Evolutionary conservation across 768 basidiomycete genomes (phyloP), one percentile per base, ranked within the genome.

Genomic region (Mrakia hoshinonis): DNA sequence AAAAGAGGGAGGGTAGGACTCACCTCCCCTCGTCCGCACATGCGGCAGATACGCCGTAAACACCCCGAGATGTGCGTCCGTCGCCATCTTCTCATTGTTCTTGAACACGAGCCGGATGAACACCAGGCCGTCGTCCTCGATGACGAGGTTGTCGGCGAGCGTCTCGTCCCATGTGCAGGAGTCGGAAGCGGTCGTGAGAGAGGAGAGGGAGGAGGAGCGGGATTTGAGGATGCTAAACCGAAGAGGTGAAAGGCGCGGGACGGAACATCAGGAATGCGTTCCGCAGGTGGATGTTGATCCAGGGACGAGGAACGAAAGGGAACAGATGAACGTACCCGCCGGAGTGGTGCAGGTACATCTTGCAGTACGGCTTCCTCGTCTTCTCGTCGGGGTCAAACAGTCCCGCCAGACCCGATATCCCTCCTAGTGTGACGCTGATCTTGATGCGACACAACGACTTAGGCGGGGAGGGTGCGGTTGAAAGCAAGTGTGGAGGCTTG

Each of bases 401-500:
- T 12, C 38, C 36, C 38, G 34, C 6, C 31, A 67, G 60, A 43
- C 60, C 34, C 15, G 60, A 62, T 11, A 62, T 43, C 22, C 39
- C 60, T 62, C 60, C 60, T 3, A 54, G 54, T 2, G 54, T 55
- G 18, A 55, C 54, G 6, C 34, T 55, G 29, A 55, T 18, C 11
- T 15, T 55, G 4, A 55, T 5, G 3, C 20, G 29, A 1, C 26
- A 18, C 12, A 55, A 31, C 9, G 26, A 29, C 18, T 26, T 31
- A 4, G 18, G 29, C 13, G 34, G 26, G 9, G 54, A 34, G 20
- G n/a, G n/a, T 4, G n/a, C 51, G n/a, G 54, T 12, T 5, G 39
- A 60, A 36, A 78, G 67, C 72, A 81, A 67, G 26, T 69, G 55
- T 15, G 74, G 73, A 0, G 86, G 85, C 74, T 85, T 85, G 43